These are phyloP conservation scores for Curvularia spicifera DNA, from an alignment of 2,329 filamentous ascomycete genomes.

Conservation along the genomic window DNA sequence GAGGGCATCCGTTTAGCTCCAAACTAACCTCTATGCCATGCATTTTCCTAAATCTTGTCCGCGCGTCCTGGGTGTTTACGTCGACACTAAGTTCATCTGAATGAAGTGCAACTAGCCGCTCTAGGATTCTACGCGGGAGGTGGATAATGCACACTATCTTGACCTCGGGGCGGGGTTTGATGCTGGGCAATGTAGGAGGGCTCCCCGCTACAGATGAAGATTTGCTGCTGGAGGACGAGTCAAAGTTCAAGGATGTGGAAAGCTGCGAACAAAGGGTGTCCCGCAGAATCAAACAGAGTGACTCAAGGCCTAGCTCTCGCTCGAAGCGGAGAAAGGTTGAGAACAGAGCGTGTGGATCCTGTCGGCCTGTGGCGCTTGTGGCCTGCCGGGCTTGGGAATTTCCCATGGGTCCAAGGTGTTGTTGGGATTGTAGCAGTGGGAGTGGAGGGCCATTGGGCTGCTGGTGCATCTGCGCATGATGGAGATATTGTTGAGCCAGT, in stretches of 20 bases:
- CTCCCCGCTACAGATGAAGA: not conserved
- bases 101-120: constrained; percentile 58
- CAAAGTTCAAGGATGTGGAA: not conserved
- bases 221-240: constrained; percentile 3
- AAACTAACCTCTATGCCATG: constrained; percentile 43
- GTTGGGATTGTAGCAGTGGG: not conserved
- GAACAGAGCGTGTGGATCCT: constrained; percentile 25
- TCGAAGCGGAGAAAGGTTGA: constrained; percentile 45
- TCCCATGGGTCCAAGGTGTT: not conserved
- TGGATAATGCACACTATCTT: constrained; percentile 49
- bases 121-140: constrained; percentile 53
- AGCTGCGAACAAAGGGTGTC: constrained; percentile 25
- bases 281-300: constrained; percentile 43
- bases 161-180: constrained; percentile 26
- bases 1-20: constrained; percentile 39
- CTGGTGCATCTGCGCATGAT: constrained; percentile 2
- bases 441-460: constrained; percentile 3
- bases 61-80: constrained; percentile 36
- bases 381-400: not conserved
- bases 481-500: constrained; percentile 23
- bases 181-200: not conserved
- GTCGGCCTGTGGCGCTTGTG: not conserved
- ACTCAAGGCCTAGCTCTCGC: constrained; percentile 46
- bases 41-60: constrained; percentile 42
- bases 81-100: constrained; percentile 58